Conservation (phyloP, 495 filamentous ascomycete species). For the Penicillium soppii region DNA sequence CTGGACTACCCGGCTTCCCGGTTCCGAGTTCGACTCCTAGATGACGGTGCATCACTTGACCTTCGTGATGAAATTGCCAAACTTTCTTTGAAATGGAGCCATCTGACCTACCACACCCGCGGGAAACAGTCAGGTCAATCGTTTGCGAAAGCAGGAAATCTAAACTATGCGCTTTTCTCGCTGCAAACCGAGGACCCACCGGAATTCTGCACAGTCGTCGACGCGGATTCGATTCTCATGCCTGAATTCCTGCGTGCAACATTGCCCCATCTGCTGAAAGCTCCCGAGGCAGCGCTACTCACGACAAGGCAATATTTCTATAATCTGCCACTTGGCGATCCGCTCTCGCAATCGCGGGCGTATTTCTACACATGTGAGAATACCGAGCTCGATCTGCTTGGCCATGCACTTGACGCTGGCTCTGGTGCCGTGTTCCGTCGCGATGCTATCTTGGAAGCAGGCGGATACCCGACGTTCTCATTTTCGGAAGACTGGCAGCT, state of each 20-base stretch:
- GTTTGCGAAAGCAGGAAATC: conserved; percentile 55
- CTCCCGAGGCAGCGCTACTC: conserved; percentile 29
- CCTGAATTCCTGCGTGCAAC: conserved; percentile 50
- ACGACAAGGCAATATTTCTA: conserved; percentile 48
- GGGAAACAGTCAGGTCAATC: conserved; percentile 38
- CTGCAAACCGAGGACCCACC: conserved; percentile 41
- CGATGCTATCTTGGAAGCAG: conserved; percentile 40
- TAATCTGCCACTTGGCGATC: conserved; percentile 50
- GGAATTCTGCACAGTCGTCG: conserved; percentile 36
- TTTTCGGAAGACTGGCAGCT: conserved; percentile 52
- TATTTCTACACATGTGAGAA: conserved; percentile 43
- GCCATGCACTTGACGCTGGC: conserved; percentile 36
- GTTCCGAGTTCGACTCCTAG: conserved; percentile 49
- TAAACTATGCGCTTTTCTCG: conserved; percentile 49
- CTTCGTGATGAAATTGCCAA: conserved; percentile 32
- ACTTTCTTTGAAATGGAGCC: conserved; percentile 27
- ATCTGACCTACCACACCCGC: conserved; percentile 48
- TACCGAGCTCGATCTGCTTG: conserved; percentile 26
- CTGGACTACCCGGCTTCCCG: conserved; percentile 48
- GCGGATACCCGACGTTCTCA: conserved; percentile 49
- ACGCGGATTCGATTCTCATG: conserved; percentile 47
- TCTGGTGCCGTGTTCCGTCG: conserved; percentile 52
- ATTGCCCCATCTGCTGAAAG: conserved; percentile 46
- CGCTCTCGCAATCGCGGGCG: conserved; percentile 43
- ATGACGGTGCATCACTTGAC: conserved; percentile 44